Conservation (phyloP, 2,329 filamentous ascomycete genomes). For the Coleophoma crateriformis region DNA sequence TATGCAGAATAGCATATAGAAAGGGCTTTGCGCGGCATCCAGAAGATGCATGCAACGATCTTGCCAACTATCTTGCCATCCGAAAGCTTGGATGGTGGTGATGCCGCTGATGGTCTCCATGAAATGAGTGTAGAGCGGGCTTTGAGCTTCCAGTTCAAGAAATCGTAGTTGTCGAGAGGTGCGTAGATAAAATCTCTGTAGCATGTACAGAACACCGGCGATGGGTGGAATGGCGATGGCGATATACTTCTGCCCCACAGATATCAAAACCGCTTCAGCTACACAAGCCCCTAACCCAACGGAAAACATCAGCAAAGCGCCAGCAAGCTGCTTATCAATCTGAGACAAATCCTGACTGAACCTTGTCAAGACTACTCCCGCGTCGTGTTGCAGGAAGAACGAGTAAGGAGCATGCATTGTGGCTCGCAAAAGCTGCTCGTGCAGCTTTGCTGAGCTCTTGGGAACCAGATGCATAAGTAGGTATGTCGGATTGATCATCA, state of each 20-base stretch:
- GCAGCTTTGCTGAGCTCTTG: neutral
- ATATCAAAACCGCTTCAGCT: neutral
- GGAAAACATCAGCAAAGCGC: neutral
- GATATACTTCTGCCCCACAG: constrained; percentile 1
- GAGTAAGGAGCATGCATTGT: neutral
- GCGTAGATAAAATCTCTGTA: constrained; percentile 35
- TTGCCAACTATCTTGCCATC: constrained; percentile 25
- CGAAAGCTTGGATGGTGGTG: constrained; percentile 36
- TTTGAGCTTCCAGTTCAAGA: constrained; percentile 34
- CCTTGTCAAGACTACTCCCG: neutral
- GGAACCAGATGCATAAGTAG: neutral
- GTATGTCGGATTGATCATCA: neutral
- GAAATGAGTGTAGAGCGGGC: constrained; percentile 39
- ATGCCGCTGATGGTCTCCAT: constrained; percentile 36
- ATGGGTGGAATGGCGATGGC: constrained; percentile 1
- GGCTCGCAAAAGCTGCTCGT: neutral
- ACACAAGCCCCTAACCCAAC: neutral
- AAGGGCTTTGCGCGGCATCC: constrained; percentile 36
- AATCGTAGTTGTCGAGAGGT: constrained; percentile 40
- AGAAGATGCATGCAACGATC: constrained; percentile 13
- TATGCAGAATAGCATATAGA: constrained; percentile 38
- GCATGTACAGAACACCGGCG: neutral
- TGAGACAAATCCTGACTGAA: neutral
- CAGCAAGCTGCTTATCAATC: neutral
- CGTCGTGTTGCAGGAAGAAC: neutral